These are phyloP conservation scores for Sequoia sempervirens DNA, from an alignment of 75 land plant species.

Conservation along the genomic window DNA sequence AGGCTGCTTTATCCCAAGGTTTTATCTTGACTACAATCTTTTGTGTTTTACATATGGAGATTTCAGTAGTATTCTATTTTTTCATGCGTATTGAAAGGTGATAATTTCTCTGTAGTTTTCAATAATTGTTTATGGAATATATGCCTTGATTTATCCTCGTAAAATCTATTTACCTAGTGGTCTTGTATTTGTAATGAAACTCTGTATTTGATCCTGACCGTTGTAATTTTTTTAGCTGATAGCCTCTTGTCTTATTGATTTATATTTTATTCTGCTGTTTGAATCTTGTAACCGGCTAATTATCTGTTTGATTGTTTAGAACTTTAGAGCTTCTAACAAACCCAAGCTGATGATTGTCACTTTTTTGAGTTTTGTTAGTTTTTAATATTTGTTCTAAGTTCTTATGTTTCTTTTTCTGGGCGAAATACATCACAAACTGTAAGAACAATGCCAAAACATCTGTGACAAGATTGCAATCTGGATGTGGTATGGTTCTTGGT, in stretches of 20 bases:
- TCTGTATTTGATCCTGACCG: neutral
- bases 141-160: neutral
- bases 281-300: neutral
- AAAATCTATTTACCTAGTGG: neutral
- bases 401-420: neutral
- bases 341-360: neutral
- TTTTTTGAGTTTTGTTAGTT: neutral
- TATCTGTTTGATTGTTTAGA: neutral
- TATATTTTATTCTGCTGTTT: slow-evolving; percentile 1
- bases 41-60: neutral
- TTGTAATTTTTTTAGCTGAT: neutral
- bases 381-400: neutral
- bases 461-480: neutral
- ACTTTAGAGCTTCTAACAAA: neutral
- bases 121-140: neutral
- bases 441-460: slow-evolving; percentile 2
- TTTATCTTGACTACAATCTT: neutral
- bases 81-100: neutral
- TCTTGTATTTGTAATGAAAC: neutral
- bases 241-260: neutral
- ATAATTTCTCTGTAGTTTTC: neutral
- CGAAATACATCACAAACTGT: slow-evolving; percentile 3
- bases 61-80: neutral
- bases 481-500: slow-evolving; percentile 2
- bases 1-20: slow-evolving; percentile 16